These are phyloP conservation scores for Trichoderma endophyticum DNA, from an alignment of 2,329 filamentous ascomycete species.

Conservation along the genomic window DNA sequence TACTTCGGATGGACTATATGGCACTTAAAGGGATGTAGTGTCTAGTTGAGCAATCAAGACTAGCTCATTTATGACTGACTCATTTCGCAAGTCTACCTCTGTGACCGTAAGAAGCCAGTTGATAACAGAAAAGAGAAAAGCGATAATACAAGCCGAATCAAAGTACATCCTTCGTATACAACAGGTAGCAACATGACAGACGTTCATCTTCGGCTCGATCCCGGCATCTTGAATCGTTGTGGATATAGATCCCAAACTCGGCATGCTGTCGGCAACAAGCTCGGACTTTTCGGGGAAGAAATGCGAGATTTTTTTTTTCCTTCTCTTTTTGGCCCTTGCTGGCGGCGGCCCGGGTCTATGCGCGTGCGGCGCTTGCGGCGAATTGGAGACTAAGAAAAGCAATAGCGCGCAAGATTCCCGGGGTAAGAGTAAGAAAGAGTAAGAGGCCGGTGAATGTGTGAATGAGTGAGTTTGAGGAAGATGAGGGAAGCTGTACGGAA, in stretches of 20 bases:
- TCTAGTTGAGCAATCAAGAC: too few species aligned
- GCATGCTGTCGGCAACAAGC: background rate
- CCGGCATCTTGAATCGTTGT: background rate
- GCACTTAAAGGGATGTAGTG: too few species aligned
- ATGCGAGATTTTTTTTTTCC: background rate
- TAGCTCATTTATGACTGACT: background rate
- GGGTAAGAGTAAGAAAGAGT: background rate
- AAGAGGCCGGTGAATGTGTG: background rate
- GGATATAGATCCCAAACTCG: background rate
- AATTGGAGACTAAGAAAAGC: background rate
- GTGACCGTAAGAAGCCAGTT: background rate
- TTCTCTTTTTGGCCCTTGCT: background rate
- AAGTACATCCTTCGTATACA: too few species aligned
- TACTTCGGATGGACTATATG: too few species aligned
- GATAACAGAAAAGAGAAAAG: background rate
- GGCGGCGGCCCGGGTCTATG: background rate
- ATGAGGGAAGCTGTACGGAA: background rate
- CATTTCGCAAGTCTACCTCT: background rate
- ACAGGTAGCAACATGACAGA: background rate
- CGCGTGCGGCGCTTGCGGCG: background rate
- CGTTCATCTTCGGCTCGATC: background rate
- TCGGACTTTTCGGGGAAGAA: slow-evolving; percentile 8
- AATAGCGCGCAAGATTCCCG: background rate
- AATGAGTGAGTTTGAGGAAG: background rate
- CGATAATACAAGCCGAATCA: too few species aligned